These are phyloP conservation scores for Fusarium equiseti DNA, from an alignment of 2,329 filamentous ascomycete species.

Conservation along the genomic window DNA sequence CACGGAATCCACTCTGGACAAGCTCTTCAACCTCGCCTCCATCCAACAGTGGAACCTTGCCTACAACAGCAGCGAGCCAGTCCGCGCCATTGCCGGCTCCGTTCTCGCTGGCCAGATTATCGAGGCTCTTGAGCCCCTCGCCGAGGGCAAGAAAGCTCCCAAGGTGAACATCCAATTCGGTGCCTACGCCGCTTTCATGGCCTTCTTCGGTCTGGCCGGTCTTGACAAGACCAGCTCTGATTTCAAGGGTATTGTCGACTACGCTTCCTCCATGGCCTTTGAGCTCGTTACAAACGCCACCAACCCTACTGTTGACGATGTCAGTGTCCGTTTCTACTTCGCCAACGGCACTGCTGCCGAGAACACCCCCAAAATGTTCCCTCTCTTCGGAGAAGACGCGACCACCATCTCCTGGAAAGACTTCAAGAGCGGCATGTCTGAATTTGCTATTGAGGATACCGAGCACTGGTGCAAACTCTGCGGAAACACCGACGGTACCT, in stretches of 20 bases:
- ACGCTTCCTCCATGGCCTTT: constrained; percentile 84
- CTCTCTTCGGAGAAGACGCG: constrained; percentile 70
- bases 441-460: constrained; percentile 75
- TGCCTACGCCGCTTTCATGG: constrained; percentile 71
- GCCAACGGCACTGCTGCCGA: constrained; percentile 67
- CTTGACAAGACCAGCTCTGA: constrained; percentile 64
- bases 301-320: constrained; percentile 59
- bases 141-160: constrained; percentile 54
- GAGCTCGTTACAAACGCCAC: constrained; percentile 73
- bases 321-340: constrained; percentile 72
- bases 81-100: constrained; percentile 68
- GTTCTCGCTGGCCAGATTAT: constrained; percentile 69
- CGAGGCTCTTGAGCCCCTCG: constrained; percentile 64
- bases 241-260: constrained; percentile 85
- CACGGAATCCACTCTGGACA: constrained; percentile 67
- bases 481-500: constrained; percentile 77
- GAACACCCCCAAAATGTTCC: constrained; percentile 65
- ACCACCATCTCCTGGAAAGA: constrained; percentile 73
- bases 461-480: constrained; percentile 80
- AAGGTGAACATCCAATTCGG: constrained; percentile 68
- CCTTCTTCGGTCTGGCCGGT: constrained; percentile 71
- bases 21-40: constrained; percentile 80
- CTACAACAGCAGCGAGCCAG: constrained; percentile 79
- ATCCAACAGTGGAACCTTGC: constrained; percentile 85
- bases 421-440: constrained; percentile 72